Conservation (phyloP, 768 basidiomycete species). For the Roridomyces roridus region DNA sequence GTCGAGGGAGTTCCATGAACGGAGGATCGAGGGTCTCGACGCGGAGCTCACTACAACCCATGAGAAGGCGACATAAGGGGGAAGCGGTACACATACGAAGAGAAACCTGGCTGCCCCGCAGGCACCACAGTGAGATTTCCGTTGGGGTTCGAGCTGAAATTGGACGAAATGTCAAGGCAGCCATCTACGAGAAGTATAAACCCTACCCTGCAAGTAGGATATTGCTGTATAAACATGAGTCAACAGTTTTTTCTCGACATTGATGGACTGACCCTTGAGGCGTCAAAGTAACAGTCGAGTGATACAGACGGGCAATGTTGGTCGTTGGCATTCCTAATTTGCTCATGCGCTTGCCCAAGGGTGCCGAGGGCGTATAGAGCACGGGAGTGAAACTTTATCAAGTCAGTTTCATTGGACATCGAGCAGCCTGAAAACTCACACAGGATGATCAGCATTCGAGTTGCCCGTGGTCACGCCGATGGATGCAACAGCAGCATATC, state of each 20-base stretch:
- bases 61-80: slow-evolving; percentile 14
- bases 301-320: slow-evolving; percentile 17
- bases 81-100: slow-evolving; percentile 11
- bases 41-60: slow-evolving; percentile 35
- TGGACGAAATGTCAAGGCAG: too few species aligned
- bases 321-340: slow-evolving; percentile 35
- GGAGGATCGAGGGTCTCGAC: slow-evolving; percentile 38
- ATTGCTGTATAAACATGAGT: slow-evolving; percentile 6
- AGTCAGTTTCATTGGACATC: neutral
- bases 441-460: slow-evolving; percentile 54
- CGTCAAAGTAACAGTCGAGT: slow-evolving; percentile 8
- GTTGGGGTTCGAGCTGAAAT: slow-evolving; percentile 21
- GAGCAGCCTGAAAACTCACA: slow-evolving; percentile 26
- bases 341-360: slow-evolving; percentile 43
- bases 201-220: slow-evolving; percentile 24
- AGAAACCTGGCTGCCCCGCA: slow-evolving; percentile 23
- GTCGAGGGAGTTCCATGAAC: slow-evolving; percentile 34
- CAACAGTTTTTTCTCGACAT: neutral
- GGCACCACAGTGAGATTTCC: slow-evolving; percentile 15
- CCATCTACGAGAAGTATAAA: too few species aligned
- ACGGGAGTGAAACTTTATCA: slow-evolving; percentile 35
- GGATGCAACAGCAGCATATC: slow-evolving; percentile 31
- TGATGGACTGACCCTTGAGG: slow-evolving; percentile 12
- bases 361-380: slow-evolving; percentile 45
- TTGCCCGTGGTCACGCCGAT: slow-evolving; percentile 36